These are phyloP conservation scores for Podaxis mareebaensis DNA, from an alignment of 768 basidiomycete genomes.

Conservation along the genomic window DNA sequence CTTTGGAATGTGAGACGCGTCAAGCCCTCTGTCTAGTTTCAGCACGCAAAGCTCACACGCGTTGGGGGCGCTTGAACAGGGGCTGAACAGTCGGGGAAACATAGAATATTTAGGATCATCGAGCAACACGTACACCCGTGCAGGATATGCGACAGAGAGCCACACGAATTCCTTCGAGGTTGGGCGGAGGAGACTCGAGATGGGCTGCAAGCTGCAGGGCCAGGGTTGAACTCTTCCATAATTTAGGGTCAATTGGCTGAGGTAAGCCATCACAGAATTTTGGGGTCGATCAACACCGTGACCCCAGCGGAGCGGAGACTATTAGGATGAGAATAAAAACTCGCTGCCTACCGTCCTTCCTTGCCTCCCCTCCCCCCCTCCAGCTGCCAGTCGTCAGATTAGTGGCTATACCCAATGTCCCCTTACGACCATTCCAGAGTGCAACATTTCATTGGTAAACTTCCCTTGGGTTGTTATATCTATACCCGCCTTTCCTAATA, in stretches of 20 bases:
- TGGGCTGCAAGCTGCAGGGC: neutral
- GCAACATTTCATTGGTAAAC: slow-evolving; percentile 52
- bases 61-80: neutral
- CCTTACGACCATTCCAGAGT: slow-evolving; percentile 56
- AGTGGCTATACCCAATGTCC: slow-evolving; percentile 38
- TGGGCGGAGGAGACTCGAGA: neutral
- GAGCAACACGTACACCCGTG: neutral
- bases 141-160: neutral
- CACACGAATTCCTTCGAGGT: neutral
- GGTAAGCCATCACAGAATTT: slow-evolving; percentile 40
- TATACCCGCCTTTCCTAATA: slow-evolving; percentile 17
- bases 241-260: slow-evolving; percentile 21
- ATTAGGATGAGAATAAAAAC: slow-evolving; percentile 27
- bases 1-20: neutral
- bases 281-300: slow-evolving; percentile 45
- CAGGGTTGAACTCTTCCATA: neutral
- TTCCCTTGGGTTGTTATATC: slow-evolving; percentile 4
- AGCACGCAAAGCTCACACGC: slow-evolving; percentile 1
- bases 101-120: neutral
- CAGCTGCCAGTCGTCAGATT: slow-evolving; percentile 18
- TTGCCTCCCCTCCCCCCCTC: slow-evolving; percentile 19
- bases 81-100: neutral
- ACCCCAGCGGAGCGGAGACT: slow-evolving; percentile 33
- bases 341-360: slow-evolving; percentile 17
- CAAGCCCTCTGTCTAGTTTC: neutral